Percentiles rank a stretch among this genome's conserved stretches.
Conservation (phyloP, 352 stramenopile species). For the Phytophthora constricta region DNA sequence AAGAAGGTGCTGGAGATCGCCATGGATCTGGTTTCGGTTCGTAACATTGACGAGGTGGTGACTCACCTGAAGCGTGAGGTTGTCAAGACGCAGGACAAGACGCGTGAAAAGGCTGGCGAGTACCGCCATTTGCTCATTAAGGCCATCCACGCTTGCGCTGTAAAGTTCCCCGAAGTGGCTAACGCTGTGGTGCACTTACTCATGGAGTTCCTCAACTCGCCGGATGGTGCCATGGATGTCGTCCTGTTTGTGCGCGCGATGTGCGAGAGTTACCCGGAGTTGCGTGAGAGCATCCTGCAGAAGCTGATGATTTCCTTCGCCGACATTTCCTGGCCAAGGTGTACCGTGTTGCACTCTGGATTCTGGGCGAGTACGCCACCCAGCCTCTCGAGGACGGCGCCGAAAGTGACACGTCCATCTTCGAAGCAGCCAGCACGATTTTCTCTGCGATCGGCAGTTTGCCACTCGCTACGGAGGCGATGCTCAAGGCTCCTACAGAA, state of each 20-base stretch:
- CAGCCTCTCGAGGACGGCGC: conserved; percentile 48
- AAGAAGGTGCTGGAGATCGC: conserved; percentile 98
- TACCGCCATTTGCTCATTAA: conserved; percentile 98
- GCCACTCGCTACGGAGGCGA: conserved; percentile 68
- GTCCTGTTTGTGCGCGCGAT: conserved; percentile 99
- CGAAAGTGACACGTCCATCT: conserved; percentile 78
- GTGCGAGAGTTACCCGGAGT: conserved; percentile 95
- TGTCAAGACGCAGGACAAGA: conserved; percentile 90
- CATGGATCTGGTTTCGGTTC: conserved; percentile 96
- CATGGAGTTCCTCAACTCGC: conserved; percentile 98
- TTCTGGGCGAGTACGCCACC: conserved; percentile 93
- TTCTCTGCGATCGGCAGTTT: conserved; percentile 85
- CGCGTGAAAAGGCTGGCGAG: conserved; percentile 95
- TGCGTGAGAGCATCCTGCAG: conserved; percentile 92
- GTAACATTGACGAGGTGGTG: conserved; percentile 99
- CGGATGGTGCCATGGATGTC: conserved; percentile 98
- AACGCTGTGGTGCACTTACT: conserved; percentile 98
- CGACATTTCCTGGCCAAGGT: conserved; percentile 96
- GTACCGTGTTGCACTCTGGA: conserved; percentile 98
- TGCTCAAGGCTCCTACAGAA: conserved; percentile 49
- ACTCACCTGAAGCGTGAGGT: conserved; percentile 91
- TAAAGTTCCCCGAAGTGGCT: conserved; percentile 98
- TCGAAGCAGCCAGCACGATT: conserved; percentile 87
- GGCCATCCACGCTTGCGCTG: conserved; percentile 97
- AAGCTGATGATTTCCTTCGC: conserved; percentile 96